These are phyloP conservation scores for Pneumocystis wakefieldiae DNA, from an alignment of 1,139 yeast genomes.

Conservation along the genomic window DNA sequence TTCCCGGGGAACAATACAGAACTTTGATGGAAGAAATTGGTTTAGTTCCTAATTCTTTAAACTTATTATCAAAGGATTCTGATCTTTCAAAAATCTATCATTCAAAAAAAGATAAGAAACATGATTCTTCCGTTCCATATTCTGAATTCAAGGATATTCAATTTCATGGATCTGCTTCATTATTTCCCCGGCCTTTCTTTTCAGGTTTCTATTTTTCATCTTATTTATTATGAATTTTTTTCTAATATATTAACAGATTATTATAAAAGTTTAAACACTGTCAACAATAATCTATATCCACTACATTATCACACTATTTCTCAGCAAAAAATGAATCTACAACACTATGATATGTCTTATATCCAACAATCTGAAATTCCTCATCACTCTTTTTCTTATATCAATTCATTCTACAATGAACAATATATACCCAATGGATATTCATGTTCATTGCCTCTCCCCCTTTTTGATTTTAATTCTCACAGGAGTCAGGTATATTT, in stretches of 20 bases:
- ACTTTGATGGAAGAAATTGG: constrained; percentile 91
- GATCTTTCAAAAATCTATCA: neutral
- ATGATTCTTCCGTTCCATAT: neutral
- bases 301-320: neutral
- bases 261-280: neutral
- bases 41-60: constrained; percentile 21
- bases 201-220: neutral
- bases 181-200: neutral
- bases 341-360: neutral
- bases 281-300: neutral
- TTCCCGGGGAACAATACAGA: constrained; percentile 57
- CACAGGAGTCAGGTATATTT: neutral
- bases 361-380: neutral
- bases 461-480: neutral
- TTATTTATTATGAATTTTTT: no score
- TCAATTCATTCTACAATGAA: neutral
- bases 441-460: neutral
- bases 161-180: neutral
- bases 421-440: neutral
- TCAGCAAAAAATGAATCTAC: neutral
- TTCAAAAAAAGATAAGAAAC: neutral
- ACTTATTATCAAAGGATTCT: neutral
- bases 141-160: neutral
- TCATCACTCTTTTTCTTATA: neutral
- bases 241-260: neutral